Conservation (phyloP, 23 red algal species). For the Pyropia haitanensis region DNA sequence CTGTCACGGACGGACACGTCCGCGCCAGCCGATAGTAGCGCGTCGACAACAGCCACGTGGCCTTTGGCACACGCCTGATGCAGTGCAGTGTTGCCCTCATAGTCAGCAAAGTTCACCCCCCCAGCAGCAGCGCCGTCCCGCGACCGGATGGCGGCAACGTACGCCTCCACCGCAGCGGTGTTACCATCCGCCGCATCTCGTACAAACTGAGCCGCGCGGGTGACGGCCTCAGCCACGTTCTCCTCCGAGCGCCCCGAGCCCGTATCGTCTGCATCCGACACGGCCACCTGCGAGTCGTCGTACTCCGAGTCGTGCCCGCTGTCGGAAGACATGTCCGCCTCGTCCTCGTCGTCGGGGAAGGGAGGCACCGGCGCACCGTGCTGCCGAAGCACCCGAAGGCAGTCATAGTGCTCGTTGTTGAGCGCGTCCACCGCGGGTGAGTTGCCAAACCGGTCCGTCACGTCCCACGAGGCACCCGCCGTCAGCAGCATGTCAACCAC, state of each 20-base stretch:
- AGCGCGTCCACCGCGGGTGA: constrained; percentile 85
- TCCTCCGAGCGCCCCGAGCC: constrained; percentile 24
- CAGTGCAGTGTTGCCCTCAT: constrained; percentile 68
- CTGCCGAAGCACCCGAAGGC: constrained; percentile 42
- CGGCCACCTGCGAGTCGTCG: too few relatives aligned
- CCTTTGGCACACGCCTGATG: constrained; percentile 86
- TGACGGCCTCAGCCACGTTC: constrained; percentile 19
- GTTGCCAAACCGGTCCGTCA: constrained; percentile 61
- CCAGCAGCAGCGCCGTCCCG: constrained; percentile 9
- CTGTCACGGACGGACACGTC: constrained; percentile 60
- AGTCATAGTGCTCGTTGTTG: constrained; percentile 49
- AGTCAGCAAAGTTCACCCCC: constrained; percentile 65
- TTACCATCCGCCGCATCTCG: constrained; percentile 35
- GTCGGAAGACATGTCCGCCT: too few relatives aligned
- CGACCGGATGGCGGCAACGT: constrained; percentile 3
- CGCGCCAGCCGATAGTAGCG: constrained; percentile 57
- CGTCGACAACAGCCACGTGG: constrained; percentile 31
- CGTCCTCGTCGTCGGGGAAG: too few relatives aligned
- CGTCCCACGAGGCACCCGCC: constrained; percentile 61
- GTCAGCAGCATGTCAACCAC: constrained; percentile 71
- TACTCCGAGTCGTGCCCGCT: too few relatives aligned
- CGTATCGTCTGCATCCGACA: too few relatives aligned
- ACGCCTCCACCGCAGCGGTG: constrained; percentile 25
- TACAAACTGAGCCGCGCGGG: constrained; percentile 32
- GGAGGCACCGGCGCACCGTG: constrained; percentile 57